Conservation (phyloP, 2,329 filamentous ascomycete species). For the Hirsutella rhossiliensis region DNA sequence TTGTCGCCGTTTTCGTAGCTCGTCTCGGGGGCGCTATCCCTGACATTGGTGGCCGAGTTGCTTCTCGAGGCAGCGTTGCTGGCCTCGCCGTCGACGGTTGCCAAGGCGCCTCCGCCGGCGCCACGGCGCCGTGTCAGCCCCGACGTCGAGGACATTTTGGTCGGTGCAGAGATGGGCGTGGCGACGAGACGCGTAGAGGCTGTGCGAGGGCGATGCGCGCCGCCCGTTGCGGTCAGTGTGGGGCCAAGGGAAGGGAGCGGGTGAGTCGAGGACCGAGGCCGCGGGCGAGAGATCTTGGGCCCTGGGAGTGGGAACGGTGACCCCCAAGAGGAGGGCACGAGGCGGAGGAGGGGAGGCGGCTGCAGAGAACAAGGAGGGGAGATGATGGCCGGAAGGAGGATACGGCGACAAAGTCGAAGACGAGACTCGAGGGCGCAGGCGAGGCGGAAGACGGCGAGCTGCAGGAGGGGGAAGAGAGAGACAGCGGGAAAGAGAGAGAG, state of each 20-base stretch:
- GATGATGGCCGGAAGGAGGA: neutral
- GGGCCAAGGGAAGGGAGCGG: neutral
- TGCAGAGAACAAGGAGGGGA: neutral
- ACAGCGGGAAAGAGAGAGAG: neutral
- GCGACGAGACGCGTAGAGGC: neutral
- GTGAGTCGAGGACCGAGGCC: neutral
- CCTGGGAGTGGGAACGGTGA: no score
- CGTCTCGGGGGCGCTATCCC: conserved; percentile 54
- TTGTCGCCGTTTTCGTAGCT: conserved; percentile 89
- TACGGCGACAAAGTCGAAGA: neutral
- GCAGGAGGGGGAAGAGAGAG: neutral
- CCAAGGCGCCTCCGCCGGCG: conserved; percentile 54
- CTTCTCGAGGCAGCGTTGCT: conserved; percentile 42
- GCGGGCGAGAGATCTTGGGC: neutral
- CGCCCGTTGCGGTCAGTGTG: neutral
- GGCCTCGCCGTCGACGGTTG: conserved; percentile 42
- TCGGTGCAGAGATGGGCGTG: neutral
- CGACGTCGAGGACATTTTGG: conserved; percentile 25
- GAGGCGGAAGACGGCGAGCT: neutral
- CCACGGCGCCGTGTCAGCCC: conserved; percentile 56
- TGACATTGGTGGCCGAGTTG: conserved; percentile 41
- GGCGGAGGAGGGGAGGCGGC: neutral
- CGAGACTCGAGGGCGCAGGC: neutral
- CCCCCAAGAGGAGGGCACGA: neutral
- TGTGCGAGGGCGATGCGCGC: neutral